A percentile compares a stretch with the other conserved stretches of the same genome.
Evolutionary conservation across 2,329 filamentous ascomycete genomes (phyloP).

Genomic region (Pseudopyricularia javanii): DNA sequence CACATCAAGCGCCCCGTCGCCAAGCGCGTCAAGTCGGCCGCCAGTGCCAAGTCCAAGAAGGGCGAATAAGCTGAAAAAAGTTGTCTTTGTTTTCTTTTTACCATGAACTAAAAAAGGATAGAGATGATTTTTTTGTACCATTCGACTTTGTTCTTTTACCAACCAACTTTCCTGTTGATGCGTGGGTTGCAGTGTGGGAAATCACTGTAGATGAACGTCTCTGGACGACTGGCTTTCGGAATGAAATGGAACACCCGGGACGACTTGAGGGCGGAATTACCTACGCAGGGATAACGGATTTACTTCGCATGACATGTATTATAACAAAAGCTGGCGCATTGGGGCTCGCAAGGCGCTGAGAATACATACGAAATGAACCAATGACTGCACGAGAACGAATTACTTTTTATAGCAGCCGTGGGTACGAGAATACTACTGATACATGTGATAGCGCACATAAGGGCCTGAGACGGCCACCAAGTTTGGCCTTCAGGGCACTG

Average conservation of each 20-base stretch:
- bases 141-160: background rate
- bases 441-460: no score
- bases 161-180: background rate
- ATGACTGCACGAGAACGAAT: no score
- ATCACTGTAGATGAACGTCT: background rate
- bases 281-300: background rate
- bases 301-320: background rate
- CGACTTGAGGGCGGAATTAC: background rate
- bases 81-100: background rate
- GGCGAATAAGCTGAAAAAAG: background rate
- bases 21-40: conserved; percentile 50
- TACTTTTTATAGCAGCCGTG: no score
- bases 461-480: no score
- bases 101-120: no score
- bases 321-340: background rate
- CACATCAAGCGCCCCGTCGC: conserved; percentile 79
- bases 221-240: background rate
- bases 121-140: background rate
- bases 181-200: background rate
- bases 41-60: conserved; percentile 31
- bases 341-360: no score
- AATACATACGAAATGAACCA: no score
- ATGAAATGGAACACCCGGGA: background rate
- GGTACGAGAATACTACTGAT: no score
- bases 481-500: no score